Evolutionary conservation across 2,329 filamentous ascomycete genomes (phyloP), one percentile per base, ranked within the genome.

Genomic region (Plectosphaerella plurivora): DNA sequence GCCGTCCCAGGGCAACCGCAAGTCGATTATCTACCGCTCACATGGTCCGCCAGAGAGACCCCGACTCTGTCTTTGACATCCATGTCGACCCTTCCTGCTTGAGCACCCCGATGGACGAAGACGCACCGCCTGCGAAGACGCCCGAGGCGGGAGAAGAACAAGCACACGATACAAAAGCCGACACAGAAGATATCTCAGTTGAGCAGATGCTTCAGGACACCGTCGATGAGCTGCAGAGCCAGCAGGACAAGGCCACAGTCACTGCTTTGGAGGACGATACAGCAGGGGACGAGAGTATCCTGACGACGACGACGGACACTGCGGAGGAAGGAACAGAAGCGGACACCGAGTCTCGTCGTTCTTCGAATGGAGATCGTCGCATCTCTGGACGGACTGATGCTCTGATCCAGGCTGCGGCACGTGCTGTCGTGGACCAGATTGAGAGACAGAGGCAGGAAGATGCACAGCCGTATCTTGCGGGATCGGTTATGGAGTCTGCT

Each of bases 361-460:
- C 51, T 12, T 60, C 61, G n/a, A 52, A 53, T 42, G 57, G 60
- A 22, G 51, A 64, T n/a, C 64, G 73, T 24, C 70, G 71, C n/a
- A 64, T 68, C 2, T 77, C 74, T 1, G 60, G 66, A 10, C 67
- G 72, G 5, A 78, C 79, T 2, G 76, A 82, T 58, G 77, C 75
- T 7, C 66, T 79, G 36, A 81, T 82, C 54, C 76, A 80, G 33
- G 74, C 73, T 22, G 78, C 78, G 1, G 78, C 78, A 1, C 68
- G 73, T 49, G 75, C 75, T 20, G 77, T 81, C 14, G 70, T 81
- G 10, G 73, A 71, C 3, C 73, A 72, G 41, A 72, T 79, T 15
- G 73, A 76, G 51, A 60, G 68, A 36, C 66, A 72, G 39, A 53
- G 54, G 20, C 53, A 50, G 14, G 18, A 55, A 45, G n/a, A 57